phyloP scores from a whole-genome alignment of 1,284 basidiomycete genomes.

The Boletus holoroseus region DNA sequence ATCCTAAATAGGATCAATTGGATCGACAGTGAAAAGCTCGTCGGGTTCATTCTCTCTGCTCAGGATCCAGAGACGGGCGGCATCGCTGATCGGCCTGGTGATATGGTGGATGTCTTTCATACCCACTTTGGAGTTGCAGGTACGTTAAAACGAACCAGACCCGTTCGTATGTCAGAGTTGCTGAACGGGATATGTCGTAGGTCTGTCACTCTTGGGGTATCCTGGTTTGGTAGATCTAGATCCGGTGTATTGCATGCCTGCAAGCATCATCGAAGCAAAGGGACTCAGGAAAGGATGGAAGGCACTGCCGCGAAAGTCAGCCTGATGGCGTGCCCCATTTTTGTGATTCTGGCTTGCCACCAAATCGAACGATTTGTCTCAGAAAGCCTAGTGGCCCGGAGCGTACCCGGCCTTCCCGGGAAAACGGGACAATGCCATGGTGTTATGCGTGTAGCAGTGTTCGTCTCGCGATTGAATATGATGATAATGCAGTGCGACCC shows the following conservation, averaged over 20 bases:
- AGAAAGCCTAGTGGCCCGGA: not conserved
- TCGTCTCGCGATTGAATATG: conserved; percentile 4
- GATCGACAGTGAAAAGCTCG: conserved; percentile 86
- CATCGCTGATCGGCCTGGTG: conserved; percentile 89
- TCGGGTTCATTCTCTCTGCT: conserved; percentile 80
- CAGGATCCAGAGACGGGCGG: conserved; percentile 90
- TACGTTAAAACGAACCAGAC: conserved; percentile 32
- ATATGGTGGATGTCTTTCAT: conserved; percentile 96
- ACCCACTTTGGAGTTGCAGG: conserved; percentile 92
- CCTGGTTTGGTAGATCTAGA: conserved; percentile 79
- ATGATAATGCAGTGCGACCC: conserved; percentile 7
- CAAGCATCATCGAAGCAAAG: conserved; percentile 56
- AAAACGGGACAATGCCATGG: not conserved
- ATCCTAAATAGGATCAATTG: conserved; percentile 82
- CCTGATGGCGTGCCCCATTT: conserved; percentile 13
- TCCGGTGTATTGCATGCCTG: conserved; percentile 96
- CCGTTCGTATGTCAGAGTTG: not conserved
- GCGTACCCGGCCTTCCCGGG: not conserved
- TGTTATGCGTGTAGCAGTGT: conserved; percentile 1
- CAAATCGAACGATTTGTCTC: conserved; percentile 6
- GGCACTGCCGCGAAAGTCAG: conserved; percentile 43
- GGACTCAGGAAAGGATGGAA: conserved; percentile 70
- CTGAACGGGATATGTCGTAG: conserved; percentile 36
- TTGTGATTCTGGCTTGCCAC: conserved; percentile 3
- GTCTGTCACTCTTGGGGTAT: conserved; percentile 87